phyloP scores from a whole-genome alignment of 2,329 filamentous ascomycete genomes.

The Hypoxylon sp. region DNA sequence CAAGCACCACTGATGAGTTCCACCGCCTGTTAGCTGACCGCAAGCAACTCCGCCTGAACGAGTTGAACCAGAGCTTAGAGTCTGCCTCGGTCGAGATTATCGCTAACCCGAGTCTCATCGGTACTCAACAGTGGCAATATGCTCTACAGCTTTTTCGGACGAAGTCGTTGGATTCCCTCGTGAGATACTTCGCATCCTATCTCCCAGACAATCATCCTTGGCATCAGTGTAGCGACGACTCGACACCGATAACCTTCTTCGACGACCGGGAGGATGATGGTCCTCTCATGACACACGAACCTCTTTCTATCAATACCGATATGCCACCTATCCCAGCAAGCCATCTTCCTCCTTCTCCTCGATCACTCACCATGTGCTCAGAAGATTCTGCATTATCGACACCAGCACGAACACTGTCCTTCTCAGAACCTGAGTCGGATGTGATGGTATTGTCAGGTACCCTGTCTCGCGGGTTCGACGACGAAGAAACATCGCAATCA shows the following conservation, averaged over 20 bases:
- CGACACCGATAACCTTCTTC: conserved; percentile 58
- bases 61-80: conserved; percentile 70
- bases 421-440: conserved; percentile 66
- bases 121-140: conserved; percentile 71
- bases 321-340: conserved; percentile 48
- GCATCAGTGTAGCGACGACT: conserved; percentile 54
- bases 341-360: conserved; percentile 62
- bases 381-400: conserved; percentile 61
- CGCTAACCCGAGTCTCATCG: conserved; percentile 71
- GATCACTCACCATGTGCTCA: conserved; percentile 66
- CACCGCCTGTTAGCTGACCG: conserved; percentile 68
- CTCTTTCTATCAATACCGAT: conserved; percentile 54
- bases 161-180: conserved; percentile 71
- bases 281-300: conserved; percentile 63
- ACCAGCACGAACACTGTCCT: conserved; percentile 66
- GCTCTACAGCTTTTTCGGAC: conserved; percentile 73
- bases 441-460: conserved; percentile 54
- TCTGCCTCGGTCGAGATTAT: conserved; percentile 73
- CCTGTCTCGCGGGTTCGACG: conserved; percentile 60
- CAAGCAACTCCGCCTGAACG: conserved; percentile 67
- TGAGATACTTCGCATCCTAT: conserved; percentile 73
- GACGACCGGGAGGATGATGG: conserved; percentile 59
- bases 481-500: conserved; percentile 60
- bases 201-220: conserved; percentile 67
- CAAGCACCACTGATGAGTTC: conserved; percentile 67